Base-by-base conservation (phyloP, 73 alveolate species). In the Paramecium sexaurelia region DNA sequence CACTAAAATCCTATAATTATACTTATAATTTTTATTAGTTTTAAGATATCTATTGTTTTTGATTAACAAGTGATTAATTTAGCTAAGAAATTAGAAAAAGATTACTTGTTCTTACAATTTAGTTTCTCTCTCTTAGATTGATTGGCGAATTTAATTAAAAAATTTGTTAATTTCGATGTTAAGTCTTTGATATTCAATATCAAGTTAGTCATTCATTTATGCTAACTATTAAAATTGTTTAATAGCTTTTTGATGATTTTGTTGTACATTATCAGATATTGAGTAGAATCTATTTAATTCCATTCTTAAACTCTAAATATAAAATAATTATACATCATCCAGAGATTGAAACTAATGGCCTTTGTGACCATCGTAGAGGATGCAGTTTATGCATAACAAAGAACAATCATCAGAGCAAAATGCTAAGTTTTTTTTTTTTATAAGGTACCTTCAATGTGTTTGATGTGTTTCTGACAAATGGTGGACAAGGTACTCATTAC, bases 331-430 rank as follows among this genome's bases (percentile, higher is more conserved):
- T 78, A 78, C 95, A 75, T 91, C 61, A 8, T 92, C 95, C 26
- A 91, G 19, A 27, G 94, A 86, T 43, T 83, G 43, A 55, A 91
- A 56, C 35, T 95, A 97, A 86, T 96, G 98, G 19, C 89, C 92
- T 56, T 95, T 96, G 69, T 96, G 98, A 22, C 95, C 96, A 33
- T 91, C 97, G 73, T 91, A 93, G 15, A 96, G 89, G 43, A 96
- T 96, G 85, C 98, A 96, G 78, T 95, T 94, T 26, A 96, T 95
- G 92, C 98, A 96, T 24, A 96, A 83, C 10, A 95, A 66, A 83
- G 37, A 45, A 75, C 93, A 83, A 56, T 95, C 97, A 29, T 78
- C 82, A 57, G 92, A 91, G 55, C 98, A 96, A 78, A 45, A 96
- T 24, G 97, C 98, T 91, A 93, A 96, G 43, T 95, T 73, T 55